Percentiles rank a stretch among this genome's conserved stretches.
These are phyloP conservation scores for Hydrangea macrophylla DNA, from an alignment of 148 eudicot species.

Conservation along the genomic window DNA sequence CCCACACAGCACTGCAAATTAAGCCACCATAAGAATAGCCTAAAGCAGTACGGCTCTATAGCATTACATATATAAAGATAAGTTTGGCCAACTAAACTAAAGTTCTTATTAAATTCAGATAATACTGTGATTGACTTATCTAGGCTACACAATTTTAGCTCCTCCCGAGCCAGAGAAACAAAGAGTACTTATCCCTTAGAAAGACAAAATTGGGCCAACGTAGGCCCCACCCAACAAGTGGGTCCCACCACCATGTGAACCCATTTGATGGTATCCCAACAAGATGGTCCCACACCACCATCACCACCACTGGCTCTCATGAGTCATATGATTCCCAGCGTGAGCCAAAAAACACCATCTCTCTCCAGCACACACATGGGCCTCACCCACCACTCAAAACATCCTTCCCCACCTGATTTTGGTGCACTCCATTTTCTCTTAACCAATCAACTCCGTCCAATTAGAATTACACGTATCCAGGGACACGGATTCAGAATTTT, in stretches of 20 bases:
- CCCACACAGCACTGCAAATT: no score
- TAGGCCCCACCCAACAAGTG: not conserved
- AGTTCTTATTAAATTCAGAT: not conserved
- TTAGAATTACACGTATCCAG: no score
- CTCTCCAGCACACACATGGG: constrained; percentile 16
- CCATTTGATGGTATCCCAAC: not conserved
- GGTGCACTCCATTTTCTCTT: not conserved
- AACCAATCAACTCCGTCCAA: not conserved
- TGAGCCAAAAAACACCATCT: not conserved
- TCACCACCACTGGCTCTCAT: constrained; percentile 14
- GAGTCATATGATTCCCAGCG: constrained; percentile 8
- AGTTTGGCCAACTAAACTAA: not conserved
- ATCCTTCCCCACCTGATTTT: not conserved
- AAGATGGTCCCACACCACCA: not conserved
- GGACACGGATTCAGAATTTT: no score
- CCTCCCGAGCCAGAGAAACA: not conserved
- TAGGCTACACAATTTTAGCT: not conserved
- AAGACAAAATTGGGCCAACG: not conserved
- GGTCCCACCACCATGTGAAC: constrained; percentile 3
- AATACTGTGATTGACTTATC: no score
- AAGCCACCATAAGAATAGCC: not conserved
- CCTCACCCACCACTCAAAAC: not conserved
- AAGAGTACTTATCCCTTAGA: not conserved
- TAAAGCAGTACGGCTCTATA: not conserved
- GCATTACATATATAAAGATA: not conserved